A percentile compares a stretch with the other conserved stretches of the same genome.
Conservation (phyloP, 768 basidiomycete genomes). For the Phlebiopsis gigantea region DNA sequence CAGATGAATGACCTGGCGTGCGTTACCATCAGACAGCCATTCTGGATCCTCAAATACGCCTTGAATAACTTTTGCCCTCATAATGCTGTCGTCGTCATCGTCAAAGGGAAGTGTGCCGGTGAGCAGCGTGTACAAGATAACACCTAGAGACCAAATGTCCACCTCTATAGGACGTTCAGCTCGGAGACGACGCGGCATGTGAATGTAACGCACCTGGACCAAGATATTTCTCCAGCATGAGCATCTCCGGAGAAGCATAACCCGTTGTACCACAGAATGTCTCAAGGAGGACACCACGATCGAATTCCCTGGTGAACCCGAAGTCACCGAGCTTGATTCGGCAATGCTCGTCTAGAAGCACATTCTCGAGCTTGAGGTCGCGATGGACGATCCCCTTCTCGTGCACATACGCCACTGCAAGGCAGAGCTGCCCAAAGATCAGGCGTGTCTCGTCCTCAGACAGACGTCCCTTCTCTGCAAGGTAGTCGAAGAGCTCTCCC, state of each 20-base stretch:
- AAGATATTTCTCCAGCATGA: constrained; percentile 81
- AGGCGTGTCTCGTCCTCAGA: constrained; percentile 78
- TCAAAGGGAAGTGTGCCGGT: constrained; percentile 91
- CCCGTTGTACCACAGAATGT: constrained; percentile 96
- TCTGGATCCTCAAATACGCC: constrained; percentile 89
- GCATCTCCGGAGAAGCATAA: constrained; percentile 91
- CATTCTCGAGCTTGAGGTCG: constrained; percentile 95
- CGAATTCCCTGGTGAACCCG: constrained; percentile 92
- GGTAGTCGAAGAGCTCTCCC: constrained; percentile 97
- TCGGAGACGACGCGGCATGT: not conserved
- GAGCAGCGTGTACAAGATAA: constrained; percentile 86
- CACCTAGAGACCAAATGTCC: constrained; percentile 91
- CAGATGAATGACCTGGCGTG: not conserved
- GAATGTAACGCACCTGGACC: constrained; percentile 66
- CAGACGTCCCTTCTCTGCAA: constrained; percentile 89
- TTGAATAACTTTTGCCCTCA: constrained; percentile 79
- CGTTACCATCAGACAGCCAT: constrained; percentile 82
- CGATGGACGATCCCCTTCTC: constrained; percentile 92
- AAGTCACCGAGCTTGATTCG: constrained; percentile 93
- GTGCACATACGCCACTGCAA: constrained; percentile 92
- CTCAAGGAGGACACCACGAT: constrained; percentile 72
- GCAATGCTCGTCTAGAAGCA: constrained; percentile 85
- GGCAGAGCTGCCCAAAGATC: constrained; percentile 93
- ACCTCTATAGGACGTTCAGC: constrained; percentile 58
- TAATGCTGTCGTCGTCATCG: constrained; percentile 79